Percentiles rank a stretch among this genome's conserved stretches.
These are phyloP conservation scores for Aspergillus fischeri DNA, from an alignment of 2,329 filamentous ascomycete genomes.

Conservation along the genomic window DNA sequence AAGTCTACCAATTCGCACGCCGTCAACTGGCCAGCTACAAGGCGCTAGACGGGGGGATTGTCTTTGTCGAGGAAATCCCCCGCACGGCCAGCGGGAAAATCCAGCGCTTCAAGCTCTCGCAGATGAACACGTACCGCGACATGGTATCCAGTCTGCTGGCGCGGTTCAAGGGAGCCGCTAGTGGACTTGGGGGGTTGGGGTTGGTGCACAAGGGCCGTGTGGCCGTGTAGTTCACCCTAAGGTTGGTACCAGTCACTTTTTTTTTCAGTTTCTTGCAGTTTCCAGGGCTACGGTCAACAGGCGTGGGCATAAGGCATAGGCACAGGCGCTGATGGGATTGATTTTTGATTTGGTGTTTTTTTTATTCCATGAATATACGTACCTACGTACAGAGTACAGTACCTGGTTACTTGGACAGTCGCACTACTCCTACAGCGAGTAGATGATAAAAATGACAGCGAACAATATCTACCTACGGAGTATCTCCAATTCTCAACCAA, in stretches of 20 bases:
- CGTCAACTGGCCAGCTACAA: conserved; percentile 47
- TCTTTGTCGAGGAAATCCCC: conserved; percentile 48
- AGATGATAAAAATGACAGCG: neutral
- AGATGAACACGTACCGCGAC: conserved; percentile 38
- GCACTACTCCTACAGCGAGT: neutral
- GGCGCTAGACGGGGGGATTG: conserved; percentile 43
- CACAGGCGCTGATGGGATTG: neutral
- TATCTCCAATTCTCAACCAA: too few species aligned
- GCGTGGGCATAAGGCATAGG: neutral
- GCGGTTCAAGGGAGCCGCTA: conserved; percentile 17
- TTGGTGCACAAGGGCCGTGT: conserved; percentile 21
- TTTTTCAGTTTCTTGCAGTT: neutral
- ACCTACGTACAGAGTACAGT: neutral
- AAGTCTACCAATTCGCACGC: conserved; percentile 42
- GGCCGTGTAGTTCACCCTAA: conserved; percentile 11
- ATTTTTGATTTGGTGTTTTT: too few species aligned
- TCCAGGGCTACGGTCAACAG: neutral
- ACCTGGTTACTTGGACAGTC: neutral
- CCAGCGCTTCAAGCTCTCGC: conserved; percentile 37
- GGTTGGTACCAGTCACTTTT: neutral
- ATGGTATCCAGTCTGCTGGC: conserved; percentile 31
- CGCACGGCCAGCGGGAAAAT: conserved; percentile 50
- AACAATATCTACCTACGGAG: too few species aligned
- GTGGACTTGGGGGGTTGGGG: conserved; percentile 18
- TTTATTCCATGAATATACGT: too few species aligned